Conservation (phyloP, 1,284 basidiomycete species). For the Ustilago sp. region DNA sequence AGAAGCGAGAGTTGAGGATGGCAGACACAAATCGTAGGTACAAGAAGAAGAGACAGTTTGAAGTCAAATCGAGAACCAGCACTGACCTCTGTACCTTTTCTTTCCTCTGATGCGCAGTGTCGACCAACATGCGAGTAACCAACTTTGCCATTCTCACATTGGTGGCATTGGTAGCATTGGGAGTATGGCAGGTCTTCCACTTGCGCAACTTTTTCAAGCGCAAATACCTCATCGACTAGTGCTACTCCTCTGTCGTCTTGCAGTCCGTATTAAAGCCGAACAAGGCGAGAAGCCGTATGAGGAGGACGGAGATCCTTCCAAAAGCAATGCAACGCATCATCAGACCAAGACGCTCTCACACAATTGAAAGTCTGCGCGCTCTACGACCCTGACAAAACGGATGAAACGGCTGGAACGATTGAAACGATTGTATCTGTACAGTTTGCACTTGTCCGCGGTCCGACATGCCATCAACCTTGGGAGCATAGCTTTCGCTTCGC, state of each 20-base stretch:
- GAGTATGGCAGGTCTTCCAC: conserved; percentile 94
- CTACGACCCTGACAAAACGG: background rate
- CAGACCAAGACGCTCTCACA: background rate
- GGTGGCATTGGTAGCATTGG: conserved; percentile 81
- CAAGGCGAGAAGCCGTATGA: background rate
- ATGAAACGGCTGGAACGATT: background rate
- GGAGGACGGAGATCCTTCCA: background rate
- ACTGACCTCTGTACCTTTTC: background rate
- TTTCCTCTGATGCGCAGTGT: conserved; percentile 74
- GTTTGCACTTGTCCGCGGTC: background rate
- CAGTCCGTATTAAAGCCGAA: background rate
- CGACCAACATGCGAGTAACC: conserved; percentile 90
- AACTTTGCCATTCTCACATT: conserved; percentile 92
- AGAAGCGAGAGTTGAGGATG: conserved; percentile 88
- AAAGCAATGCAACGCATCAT: conserved; percentile 4
- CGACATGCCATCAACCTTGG: background rate
- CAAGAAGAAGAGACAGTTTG: background rate
- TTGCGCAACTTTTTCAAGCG: conserved; percentile 93
- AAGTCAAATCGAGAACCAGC: too few species aligned
- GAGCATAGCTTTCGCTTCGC: background rate
- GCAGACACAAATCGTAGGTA: conserved; percentile 88
- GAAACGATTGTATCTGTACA: too few species aligned
- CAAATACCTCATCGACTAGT: conserved; percentile 93
- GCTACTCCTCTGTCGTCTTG: background rate
- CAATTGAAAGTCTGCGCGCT: background rate